Evolutionary conservation across 345 rosid species (phyloP).

Genomic region (Noccaea bulbosa): DNA sequence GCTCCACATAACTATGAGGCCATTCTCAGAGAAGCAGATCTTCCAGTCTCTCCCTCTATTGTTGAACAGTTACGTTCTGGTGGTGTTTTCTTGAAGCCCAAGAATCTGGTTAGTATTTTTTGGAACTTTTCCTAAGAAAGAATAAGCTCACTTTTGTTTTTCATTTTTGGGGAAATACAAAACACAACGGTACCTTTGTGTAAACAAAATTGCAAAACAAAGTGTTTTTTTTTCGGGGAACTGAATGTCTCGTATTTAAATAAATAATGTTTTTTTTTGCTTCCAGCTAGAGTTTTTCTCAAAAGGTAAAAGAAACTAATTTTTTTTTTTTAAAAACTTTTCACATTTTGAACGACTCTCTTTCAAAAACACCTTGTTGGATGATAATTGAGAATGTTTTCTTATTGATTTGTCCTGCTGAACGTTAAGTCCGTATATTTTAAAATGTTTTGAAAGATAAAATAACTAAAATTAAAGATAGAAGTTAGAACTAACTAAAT

Average conservation of each 20-base stretch:
- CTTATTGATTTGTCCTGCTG: background rate
- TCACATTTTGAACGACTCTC: background rate
- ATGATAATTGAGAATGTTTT: constrained; percentile 5
- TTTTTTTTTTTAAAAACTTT: background rate
- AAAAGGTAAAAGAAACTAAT: background rate
- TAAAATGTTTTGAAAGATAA: background rate
- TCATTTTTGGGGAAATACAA: background rate
- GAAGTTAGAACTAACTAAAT: background rate
- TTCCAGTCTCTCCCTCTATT: constrained; percentile 40
- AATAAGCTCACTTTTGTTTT: background rate
- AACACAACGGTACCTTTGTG: background rate
- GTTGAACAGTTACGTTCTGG: constrained; percentile 47
- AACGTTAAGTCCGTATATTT: background rate
- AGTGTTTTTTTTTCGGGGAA: no score
- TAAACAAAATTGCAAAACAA: background rate
- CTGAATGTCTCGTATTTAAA: no score
- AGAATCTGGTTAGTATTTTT: constrained; percentile 44
- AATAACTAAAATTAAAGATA: no score
- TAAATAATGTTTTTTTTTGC: background rate
- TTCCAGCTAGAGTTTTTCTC: background rate
- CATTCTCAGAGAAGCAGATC: constrained; percentile 55
- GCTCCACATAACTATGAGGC: constrained; percentile 52
- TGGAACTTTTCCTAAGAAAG: background rate
- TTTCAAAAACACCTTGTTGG: background rate
- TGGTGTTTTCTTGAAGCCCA: constrained; percentile 55